Evolutionary conservation across 306 rosid species (phyloP).

Genomic region (Lotus japonicus): DNA sequence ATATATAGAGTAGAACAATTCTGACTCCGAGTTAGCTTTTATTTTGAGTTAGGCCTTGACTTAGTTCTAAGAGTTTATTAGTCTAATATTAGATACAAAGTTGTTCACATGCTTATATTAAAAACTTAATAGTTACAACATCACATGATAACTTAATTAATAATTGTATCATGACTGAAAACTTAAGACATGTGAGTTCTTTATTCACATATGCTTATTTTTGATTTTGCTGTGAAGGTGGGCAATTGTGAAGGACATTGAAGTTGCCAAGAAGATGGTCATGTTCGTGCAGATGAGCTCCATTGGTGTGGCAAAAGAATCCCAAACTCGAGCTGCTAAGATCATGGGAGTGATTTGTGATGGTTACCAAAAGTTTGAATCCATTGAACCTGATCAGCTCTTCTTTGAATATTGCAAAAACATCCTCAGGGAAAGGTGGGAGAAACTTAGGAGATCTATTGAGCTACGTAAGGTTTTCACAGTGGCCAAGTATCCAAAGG

Average conservation of each 20-base stretch:
- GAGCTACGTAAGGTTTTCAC: constrained; percentile 30
- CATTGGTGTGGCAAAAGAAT: constrained; percentile 75
- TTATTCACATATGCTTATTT: not conserved
- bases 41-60: too few species aligned
- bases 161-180: too few species aligned
- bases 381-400: constrained; percentile 26
- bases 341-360: constrained; percentile 56
- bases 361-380: constrained; percentile 33
- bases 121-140: too few species aligned
- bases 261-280: constrained; percentile 61
- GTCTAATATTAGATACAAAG: too few species aligned
- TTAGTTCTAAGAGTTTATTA: too few species aligned
- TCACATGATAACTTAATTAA: too few species aligned
- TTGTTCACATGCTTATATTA: too few species aligned
- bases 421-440: constrained; percentile 60
- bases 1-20: too few species aligned
- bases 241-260: constrained; percentile 76
- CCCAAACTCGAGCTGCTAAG: constrained; percentile 66
- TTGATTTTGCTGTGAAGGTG: constrained; percentile 37
- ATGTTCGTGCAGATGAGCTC: constrained; percentile 48
- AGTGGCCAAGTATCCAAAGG: constrained; percentile 27
- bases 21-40: too few species aligned
- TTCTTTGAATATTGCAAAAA: constrained; percentile 39
- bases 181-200: not conserved
- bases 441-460: constrained; percentile 36